phyloP scores from a whole-genome alignment of 1,284 basidiomycete species.

The Trichosporon faecale region DNA sequence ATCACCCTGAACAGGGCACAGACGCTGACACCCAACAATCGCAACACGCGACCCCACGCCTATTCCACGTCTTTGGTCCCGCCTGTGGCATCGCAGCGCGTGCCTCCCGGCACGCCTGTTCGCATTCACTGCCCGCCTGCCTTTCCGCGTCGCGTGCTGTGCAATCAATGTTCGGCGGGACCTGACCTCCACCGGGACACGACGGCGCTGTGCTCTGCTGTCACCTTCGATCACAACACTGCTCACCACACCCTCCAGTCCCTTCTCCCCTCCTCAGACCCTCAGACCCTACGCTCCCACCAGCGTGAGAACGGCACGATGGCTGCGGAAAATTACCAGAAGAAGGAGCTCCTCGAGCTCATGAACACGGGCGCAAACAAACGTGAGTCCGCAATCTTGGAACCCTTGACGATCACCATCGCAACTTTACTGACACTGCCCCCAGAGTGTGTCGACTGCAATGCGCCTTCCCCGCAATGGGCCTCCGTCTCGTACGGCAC shows the following conservation, averaged over 20 bases:
- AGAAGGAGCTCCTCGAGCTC: constrained; percentile 63
- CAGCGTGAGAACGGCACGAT: neutral
- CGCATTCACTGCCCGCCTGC: neutral
- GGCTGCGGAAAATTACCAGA: constrained; percentile 64
- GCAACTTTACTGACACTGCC: neutral
- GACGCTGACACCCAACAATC: too few species aligned
- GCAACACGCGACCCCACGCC: neutral
- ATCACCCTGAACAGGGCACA: neutral
- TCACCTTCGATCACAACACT: neutral
- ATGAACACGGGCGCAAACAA: constrained; percentile 71
- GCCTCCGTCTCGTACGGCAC: constrained; percentile 66
- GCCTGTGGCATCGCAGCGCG: neutral
- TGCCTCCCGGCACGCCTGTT: neutral
- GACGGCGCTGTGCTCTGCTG: neutral
- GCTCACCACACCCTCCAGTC: too few species aligned
- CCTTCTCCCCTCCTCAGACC: neutral
- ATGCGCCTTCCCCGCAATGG: constrained; percentile 86
- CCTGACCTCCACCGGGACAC: neutral
- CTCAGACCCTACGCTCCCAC: neutral
- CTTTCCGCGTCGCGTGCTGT: neutral
- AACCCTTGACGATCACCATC: neutral
- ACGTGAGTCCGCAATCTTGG: constrained; percentile 42
- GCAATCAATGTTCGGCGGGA: neutral
- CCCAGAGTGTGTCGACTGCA: constrained; percentile 69
- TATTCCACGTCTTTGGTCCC: neutral